Conservation (phyloP, 2,329 filamentous ascomycete species). For the Sporothrix brasiliensis region DNA sequence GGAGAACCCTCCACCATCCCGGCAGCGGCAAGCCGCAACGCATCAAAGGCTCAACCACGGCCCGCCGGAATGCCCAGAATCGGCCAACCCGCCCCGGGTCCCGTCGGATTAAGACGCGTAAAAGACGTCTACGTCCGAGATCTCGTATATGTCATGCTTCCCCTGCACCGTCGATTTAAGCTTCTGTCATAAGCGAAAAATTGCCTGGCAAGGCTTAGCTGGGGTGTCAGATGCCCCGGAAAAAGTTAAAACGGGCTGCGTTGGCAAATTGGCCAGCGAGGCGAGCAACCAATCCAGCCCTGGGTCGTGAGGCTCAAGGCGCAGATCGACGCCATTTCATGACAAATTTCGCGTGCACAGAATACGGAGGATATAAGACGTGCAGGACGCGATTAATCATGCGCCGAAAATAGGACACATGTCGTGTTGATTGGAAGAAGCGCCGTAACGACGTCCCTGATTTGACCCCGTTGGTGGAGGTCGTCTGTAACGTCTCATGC, state of each 20-base stretch:
- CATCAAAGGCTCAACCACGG: too few species aligned
- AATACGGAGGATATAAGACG: neutral
- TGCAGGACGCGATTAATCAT: neutral
- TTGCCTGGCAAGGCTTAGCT: neutral
- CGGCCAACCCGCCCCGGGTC: neutral
- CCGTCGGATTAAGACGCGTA: neutral
- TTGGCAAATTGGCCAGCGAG: too few species aligned
- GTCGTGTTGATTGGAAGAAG: neutral
- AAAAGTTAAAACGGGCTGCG: too few species aligned
- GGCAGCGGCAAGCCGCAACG: neutral
- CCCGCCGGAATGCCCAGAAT: neutral
- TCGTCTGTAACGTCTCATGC: conserved; percentile 13
- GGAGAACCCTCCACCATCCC: neutral
- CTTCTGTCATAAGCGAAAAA: neutral
- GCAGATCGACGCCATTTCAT: conserved; percentile 3
- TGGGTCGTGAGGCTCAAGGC: neutral
- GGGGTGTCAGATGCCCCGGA: neutral
- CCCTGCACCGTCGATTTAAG: too few species aligned
- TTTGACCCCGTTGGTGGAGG: neutral
- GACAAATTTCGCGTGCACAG: too few species aligned
- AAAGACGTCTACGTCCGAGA: conserved; percentile 9
- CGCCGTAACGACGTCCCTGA: neutral
- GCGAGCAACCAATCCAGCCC: too few species aligned
- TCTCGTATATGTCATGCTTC: neutral
- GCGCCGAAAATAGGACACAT: conserved; percentile 9